Percentiles rank a stretch among this genome's conserved stretches.
Conservation (phyloP, 2,329 filamentous ascomycete species). For the Podosphaera fusca region DNA sequence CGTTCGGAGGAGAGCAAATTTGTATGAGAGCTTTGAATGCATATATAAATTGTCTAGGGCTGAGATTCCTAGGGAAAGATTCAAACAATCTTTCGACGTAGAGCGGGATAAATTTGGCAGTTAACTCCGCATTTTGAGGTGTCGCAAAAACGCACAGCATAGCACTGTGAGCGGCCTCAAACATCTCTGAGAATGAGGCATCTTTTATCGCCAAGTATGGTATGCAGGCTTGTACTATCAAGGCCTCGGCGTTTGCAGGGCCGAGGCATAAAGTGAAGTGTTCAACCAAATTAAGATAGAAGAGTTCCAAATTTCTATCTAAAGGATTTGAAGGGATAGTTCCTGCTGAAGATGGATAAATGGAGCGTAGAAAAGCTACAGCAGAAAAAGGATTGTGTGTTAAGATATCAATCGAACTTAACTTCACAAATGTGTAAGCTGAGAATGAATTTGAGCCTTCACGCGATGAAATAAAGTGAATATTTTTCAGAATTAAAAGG, state of each 20-base stretch:
- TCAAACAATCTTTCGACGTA: conserved; percentile 45
- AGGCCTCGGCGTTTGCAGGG: conserved; percentile 30
- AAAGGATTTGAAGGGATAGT: conserved; percentile 39
- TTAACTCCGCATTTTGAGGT: conserved; percentile 36
- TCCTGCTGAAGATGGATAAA: conserved; percentile 18
- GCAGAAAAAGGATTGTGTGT: conserved; percentile 34
- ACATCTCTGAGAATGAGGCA: conserved; percentile 33
- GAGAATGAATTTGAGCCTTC: conserved; percentile 40
- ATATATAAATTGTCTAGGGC: conserved; percentile 43
- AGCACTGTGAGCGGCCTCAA: conserved; percentile 49
- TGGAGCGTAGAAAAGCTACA: conserved; percentile 28
- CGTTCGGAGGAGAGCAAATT: conserved; percentile 40
- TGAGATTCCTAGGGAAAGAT: conserved; percentile 42
- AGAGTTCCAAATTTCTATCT: conserved; percentile 44
- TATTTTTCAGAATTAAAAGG: conserved; percentile 37
- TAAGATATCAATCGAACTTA: conserved; percentile 46
- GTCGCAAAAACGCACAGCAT: conserved; percentile 46
- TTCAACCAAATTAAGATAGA: conserved; percentile 48
- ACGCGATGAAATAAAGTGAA: conserved; percentile 47
- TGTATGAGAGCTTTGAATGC: conserved; percentile 46
- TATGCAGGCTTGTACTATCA: conserved; percentile 35
- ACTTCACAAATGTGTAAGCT: conserved; percentile 45
- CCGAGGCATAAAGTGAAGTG: conserved; percentile 39
- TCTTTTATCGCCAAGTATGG: conserved; percentile 29
- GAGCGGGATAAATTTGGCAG: conserved; percentile 38